Conservation (phyloP, 2,329 filamentous ascomycete genomes). For the Hypoxylon sp. region DNA sequence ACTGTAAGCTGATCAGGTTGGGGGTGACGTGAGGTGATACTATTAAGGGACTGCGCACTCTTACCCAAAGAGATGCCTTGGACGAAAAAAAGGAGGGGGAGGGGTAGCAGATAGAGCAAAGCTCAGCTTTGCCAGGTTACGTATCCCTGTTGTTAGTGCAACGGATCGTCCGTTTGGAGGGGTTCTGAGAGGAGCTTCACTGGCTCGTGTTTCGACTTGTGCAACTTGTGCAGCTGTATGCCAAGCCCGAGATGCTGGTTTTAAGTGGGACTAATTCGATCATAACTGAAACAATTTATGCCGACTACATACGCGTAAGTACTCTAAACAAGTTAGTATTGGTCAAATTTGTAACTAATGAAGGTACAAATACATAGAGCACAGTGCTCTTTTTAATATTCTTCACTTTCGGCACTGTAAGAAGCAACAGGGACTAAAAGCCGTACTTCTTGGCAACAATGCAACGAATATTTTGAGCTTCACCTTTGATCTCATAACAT, state of each 20-base stretch:
- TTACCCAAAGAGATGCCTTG: conserved; percentile 4
- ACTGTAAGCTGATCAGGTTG: conserved; percentile 27
- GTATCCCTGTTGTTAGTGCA: conserved; percentile 31
- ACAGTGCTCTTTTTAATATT: background rate
- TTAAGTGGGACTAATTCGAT: conserved; percentile 40
- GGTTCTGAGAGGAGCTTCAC: conserved; percentile 20
- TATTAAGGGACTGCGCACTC: conserved; percentile 37
- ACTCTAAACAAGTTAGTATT: background rate
- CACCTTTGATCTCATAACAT: background rate
- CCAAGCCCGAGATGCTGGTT: conserved; percentile 41
- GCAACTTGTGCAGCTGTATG: conserved; percentile 33
- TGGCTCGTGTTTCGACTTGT: conserved; percentile 35
- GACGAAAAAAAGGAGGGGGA: conserved; percentile 44
- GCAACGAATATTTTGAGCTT: conserved; percentile 7
- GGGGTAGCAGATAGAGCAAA: conserved; percentile 36
- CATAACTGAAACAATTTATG: conserved; percentile 45
- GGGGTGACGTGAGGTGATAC: conserved; percentile 45
- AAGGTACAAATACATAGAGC: conserved; percentile 2
- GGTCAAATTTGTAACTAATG: background rate
- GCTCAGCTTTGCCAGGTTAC: conserved; percentile 32
- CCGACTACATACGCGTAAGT: conserved; percentile 14
- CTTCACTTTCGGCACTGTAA: background rate
- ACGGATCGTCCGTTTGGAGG: conserved; percentile 40
- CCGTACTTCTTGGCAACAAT: conserved; percentile 1
- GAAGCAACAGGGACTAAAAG: conserved; percentile 7